Conservation (phyloP, 257 asterid species). For the Capsicum rhomboideum region DNA sequence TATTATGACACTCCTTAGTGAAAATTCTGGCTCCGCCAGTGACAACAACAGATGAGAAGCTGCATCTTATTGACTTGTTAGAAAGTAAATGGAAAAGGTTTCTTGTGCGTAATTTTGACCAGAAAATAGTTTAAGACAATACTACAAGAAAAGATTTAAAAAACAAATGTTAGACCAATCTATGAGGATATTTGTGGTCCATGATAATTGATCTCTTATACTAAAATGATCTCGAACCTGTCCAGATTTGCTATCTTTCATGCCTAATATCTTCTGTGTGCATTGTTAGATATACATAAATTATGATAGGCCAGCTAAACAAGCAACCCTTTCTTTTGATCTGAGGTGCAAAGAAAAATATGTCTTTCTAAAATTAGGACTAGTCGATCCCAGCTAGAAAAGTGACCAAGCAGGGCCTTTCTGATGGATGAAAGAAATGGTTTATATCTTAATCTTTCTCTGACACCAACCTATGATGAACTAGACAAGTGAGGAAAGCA, state of each 20-base stretch:
- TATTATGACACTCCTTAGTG: too few relatives aligned
- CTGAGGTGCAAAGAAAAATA: not conserved
- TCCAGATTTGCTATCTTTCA: not conserved
- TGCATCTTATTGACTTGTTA: not conserved
- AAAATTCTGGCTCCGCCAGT: too few relatives aligned
- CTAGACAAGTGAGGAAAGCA: not conserved
- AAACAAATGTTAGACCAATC: not conserved
- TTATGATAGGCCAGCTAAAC: not conserved
- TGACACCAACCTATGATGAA: not conserved
- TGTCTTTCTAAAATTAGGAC: not conserved
- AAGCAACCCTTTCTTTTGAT: not conserved
- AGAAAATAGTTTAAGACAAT: not conserved
- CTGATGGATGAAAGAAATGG: not conserved
- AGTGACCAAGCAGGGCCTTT: not conserved
- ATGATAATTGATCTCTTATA: not conserved
- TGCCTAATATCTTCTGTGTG: not conserved
- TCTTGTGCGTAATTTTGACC: not conserved
- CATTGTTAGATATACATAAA: not conserved
- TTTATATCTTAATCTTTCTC: not conserved
- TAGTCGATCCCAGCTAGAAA: not conserved
- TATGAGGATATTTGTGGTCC: not conserved
- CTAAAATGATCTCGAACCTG: not conserved
- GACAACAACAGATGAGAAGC: not conserved
- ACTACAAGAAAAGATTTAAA: not conserved
- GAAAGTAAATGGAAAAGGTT: not conserved